These are phyloP conservation scores for Glycyrrhiza uralensis DNA, from an alignment of 306 rosid species.

Conservation along the genomic window DNA sequence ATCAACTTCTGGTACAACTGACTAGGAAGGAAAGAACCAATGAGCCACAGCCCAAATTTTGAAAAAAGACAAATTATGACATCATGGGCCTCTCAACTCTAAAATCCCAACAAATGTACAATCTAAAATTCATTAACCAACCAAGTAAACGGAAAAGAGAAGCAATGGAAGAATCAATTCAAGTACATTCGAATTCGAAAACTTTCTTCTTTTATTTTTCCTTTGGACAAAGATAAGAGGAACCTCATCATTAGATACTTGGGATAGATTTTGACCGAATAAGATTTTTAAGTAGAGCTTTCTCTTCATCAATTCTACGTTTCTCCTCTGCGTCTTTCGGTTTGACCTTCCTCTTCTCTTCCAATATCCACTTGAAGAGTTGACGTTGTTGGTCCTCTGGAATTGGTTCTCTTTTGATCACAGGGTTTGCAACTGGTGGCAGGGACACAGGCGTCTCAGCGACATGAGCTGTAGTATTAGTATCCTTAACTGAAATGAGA, in stretches of 20 bases:
- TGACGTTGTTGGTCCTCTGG: conserved; percentile 72
- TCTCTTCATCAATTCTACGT: conserved; percentile 75
- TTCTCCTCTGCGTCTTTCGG: conserved; percentile 70
- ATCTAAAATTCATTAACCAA: conserved; percentile 26
- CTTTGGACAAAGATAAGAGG: conserved; percentile 3
- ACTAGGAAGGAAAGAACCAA: conserved; percentile 3
- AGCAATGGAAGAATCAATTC: conserved; percentile 11
- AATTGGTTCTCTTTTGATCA: conserved; percentile 56
- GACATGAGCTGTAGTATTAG: conserved; percentile 37
- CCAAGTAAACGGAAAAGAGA: not conserved
- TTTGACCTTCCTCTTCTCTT: conserved; percentile 84
- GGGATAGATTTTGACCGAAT: conserved; percentile 82
- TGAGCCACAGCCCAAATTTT: not conserved
- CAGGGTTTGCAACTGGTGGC: conserved; percentile 41
- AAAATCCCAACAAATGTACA: conserved; percentile 24
- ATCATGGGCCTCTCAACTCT: not conserved
- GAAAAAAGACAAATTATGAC: conserved; percentile 25
- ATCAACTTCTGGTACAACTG: not conserved
- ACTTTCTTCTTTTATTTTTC: not conserved
- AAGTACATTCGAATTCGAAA: not conserved
- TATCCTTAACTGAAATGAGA: conserved; percentile 39
- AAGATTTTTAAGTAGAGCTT: conserved; percentile 76
- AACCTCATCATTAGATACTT: conserved; percentile 30
- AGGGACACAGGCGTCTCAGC: conserved; percentile 33
- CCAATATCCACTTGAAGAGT: conserved; percentile 86